Base-by-base conservation (phyloP, 768 basidiomycete genomes). In the Stropharia rugosoannulata region DNA sequence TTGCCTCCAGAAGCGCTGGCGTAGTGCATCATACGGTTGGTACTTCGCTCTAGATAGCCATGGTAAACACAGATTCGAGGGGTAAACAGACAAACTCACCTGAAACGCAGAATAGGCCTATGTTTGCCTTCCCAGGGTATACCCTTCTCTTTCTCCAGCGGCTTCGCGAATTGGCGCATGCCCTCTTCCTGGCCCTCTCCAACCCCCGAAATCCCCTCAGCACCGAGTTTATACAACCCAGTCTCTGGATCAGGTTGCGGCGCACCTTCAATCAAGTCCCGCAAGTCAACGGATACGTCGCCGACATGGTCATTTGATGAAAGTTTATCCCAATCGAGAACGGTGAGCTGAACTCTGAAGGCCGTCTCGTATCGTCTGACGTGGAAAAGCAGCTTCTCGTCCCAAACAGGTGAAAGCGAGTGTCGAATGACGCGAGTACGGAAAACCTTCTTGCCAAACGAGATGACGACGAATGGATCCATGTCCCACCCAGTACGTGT, bases 311-410 rank as follows among this genome's bases (percentile, higher is more conserved):
- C 96, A 66, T 98, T 97, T 5, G 84, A 81, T 32, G 83, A 84
- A 11, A 93, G 79, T 71, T 98, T 98, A 72, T 98, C 96, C 96
- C 96, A 99, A 68, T 99, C 96, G 48, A 95, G 85, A 2, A 99
- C 84, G 0, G 85, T 82, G 49, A 97, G 83, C 61, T 92, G 84
- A 7, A 94, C 77, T 51, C 86, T 81, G 76, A 85, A 97, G 9
- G 80, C 66, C 8, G 83, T 84, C 68, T 98, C 95, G 66, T 93
- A 94, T 10, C 87, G 77, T 25, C 93, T 83, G 12, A 98, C 95
- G 67, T 97, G 95, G 78, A 98, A 98, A 10, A 97, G 80, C 3
- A 98, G 75, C 69, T 96, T 95, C 73, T 98, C 95, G 58, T 98
- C 91, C 92, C 95, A 98, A 1, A 80, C 79, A 0, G 97, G 96